phyloP scores from a whole-genome alignment of 2,329 filamentous ascomycete species.

The Neonectria ditissima region DNA sequence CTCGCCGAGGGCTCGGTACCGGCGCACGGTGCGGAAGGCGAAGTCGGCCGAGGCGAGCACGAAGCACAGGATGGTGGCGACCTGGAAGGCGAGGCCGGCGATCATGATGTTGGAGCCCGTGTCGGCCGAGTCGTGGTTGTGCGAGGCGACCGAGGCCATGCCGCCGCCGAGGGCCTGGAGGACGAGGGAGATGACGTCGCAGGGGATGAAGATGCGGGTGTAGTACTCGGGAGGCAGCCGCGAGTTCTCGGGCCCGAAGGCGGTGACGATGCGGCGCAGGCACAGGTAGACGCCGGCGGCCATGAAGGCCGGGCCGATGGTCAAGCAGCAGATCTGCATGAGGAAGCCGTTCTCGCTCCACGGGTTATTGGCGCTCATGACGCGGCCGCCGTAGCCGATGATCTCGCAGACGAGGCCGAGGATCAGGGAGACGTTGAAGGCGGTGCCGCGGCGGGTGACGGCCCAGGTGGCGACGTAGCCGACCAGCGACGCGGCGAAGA shows the following conservation, averaged over 20 bases:
- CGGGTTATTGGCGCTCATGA: slow-evolving; percentile 66
- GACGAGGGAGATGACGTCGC: slow-evolving; percentile 70
- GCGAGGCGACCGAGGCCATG: slow-evolving; percentile 58
- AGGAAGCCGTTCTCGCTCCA: slow-evolving; percentile 62
- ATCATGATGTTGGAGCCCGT: slow-evolving; percentile 72
- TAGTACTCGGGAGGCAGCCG: slow-evolving; percentile 60
- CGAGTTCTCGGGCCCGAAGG: slow-evolving; percentile 62
- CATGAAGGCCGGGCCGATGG: slow-evolving; percentile 73
- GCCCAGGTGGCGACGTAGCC: slow-evolving; percentile 55
- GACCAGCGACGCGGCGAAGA: slow-evolving; percentile 62
- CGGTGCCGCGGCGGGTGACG: slow-evolving; percentile 59
- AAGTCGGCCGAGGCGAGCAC: slow-evolving; percentile 63
- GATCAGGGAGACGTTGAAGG: slow-evolving; percentile 65
- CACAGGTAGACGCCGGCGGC: slow-evolving; percentile 74
- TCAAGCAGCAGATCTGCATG: slow-evolving; percentile 72
- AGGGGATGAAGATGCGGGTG: slow-evolving; percentile 70
- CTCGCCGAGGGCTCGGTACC: slow-evolving; percentile 50
- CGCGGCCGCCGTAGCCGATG: slow-evolving; percentile 69
- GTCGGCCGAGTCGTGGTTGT: slow-evolving; percentile 49
- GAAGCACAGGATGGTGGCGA: slow-evolving; percentile 68
- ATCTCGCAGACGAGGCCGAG: slow-evolving; percentile 67
- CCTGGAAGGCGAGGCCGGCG: slow-evolving; percentile 72
- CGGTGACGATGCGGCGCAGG: slow-evolving; percentile 62
- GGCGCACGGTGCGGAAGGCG: slow-evolving; percentile 54
- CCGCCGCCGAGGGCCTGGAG: slow-evolving; percentile 72